Conservation (phyloP, 2,329 filamentous ascomycete genomes). For the Talaromyces sp. region DNA sequence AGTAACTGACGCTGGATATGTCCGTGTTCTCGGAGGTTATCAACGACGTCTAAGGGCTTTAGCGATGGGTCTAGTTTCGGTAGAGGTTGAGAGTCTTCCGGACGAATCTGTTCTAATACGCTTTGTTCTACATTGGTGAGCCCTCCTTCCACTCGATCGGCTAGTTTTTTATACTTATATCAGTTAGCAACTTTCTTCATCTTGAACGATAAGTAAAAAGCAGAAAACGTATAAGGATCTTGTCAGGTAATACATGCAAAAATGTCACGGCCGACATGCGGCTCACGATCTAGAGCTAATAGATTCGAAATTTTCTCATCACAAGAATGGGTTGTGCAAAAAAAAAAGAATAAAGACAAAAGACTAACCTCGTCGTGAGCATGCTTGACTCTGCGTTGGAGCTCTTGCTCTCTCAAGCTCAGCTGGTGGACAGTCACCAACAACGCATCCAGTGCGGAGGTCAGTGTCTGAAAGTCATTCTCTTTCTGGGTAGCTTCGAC, state of each 20-base stretch:
- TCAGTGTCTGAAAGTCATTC: conserved; percentile 38
- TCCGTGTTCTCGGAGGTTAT: conserved; percentile 59
- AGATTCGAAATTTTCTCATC: conserved; percentile 48
- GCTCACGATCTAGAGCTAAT: conserved; percentile 87
- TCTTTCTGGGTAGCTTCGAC: conserved; percentile 34
- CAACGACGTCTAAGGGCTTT: conserved; percentile 60
- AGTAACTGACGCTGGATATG: conserved; percentile 60
- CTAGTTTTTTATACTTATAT: conserved; percentile 37
- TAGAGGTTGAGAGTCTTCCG: conserved; percentile 33
- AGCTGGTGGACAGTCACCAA: conserved; percentile 42
- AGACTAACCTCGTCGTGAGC: conserved; percentile 42
- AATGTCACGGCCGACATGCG: conserved; percentile 63
- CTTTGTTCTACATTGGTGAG: conserved; percentile 33
- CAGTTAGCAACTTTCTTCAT: conserved; percentile 29
- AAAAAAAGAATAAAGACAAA: conserved; percentile 13
- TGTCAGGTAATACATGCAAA: conserved; percentile 57
- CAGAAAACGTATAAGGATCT: conserved; percentile 34
- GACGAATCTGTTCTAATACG: conserved; percentile 33
- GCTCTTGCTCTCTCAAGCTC: conserved; percentile 39
- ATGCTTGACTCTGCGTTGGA: conserved; percentile 39
- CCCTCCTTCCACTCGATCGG: conserved; percentile 32
- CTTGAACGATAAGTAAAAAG: conserved; percentile 19
- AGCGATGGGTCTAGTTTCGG: conserved; percentile 59
- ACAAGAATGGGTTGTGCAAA: conserved; percentile 33
- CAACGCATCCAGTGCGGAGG: conserved; percentile 44